Evolutionary conservation across 768 basidiomycete species (phyloP).

Genomic region (Rubroboletus satanas): DNA sequence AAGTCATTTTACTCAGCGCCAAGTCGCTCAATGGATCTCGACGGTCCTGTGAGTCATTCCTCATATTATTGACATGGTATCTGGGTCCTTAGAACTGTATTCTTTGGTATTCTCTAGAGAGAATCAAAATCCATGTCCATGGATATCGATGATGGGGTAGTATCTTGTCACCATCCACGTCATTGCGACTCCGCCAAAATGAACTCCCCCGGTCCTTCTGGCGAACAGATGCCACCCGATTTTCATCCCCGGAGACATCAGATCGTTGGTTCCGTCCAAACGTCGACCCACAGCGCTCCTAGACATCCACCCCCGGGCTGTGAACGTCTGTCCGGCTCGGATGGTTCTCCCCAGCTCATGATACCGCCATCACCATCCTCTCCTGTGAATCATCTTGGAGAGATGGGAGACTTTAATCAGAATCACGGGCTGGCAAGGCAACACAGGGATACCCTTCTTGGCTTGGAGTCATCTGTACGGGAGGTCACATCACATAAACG

Average conservation of each 20-base stretch:
- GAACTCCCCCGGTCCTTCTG: not conserved
- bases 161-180: not conserved
- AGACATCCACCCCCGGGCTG: not conserved
- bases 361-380: not conserved
- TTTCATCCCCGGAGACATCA: not conserved
- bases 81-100: not conserved
- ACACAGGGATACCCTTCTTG: not conserved
- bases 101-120: conserved; percentile 3
- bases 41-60: conserved; percentile 13
- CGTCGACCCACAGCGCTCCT: not conserved
- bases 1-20: not conserved
- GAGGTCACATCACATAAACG: conserved; percentile 17
- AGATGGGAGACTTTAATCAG: not conserved
- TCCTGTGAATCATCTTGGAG: not conserved
- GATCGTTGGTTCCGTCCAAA: not conserved
- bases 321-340: not conserved
- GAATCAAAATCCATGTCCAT: conserved; percentile 4
- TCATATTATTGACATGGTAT: not conserved
- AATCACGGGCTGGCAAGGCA: not conserved
- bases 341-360: not conserved
- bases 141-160: conserved; percentile 10
- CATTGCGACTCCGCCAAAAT: not conserved
- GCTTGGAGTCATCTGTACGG: not conserved
- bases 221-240: not conserved
- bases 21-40: conserved; percentile 11